Base-by-base conservation (phyloP, 73 alveolate genomes). In the Stentor coeruleus region DNA sequence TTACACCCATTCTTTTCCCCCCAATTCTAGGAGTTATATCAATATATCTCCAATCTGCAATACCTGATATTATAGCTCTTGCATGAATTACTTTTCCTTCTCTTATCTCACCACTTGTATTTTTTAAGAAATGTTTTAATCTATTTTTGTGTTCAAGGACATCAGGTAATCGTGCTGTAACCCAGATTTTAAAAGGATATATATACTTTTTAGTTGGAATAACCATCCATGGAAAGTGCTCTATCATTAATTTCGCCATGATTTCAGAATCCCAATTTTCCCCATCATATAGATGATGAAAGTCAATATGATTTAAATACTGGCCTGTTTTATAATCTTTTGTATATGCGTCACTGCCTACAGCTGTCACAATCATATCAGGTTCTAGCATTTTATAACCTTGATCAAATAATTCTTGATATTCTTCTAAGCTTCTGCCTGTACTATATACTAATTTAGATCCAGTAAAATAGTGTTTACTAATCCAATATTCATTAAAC, bases 121-220 rank as follows among this genome's bases (percentile, higher is more conserved):
- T 66, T 2, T 2, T 66, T 66, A 66, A 66, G 33, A 66, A 66
- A 1, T 20, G 49, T 66, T 66, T 66, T 40, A 66, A 66, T 20
- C 33, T 40, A 14, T 66, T 66, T 66, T 20, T 20, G 33, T 66
- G 33, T 33, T 26, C 14, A 66, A 11, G 20, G 40, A 66, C 79
- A 66, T 66, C 79, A 20, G n/a, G 20, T 1, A 40, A 14, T 66
- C 37, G n/a, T 20, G 79, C 79, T 28, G 79, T 66, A 33, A 66
- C n/a, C 41, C 79, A 66, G n/a, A 66, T 33, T 40, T 66, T 66
- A 33, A 66, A 66, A 66, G 79, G 79, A 66, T 66, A 66, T 28
- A 66, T 66, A 40, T 26, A 31, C n/a, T 31, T 14, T 20, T 66
- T 66, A 26, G n/a, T 26, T 28, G 79, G 79, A 20, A 66, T 20